Evolutionary conservation across 306 rosid genomes (phyloP).

Genomic region (Cucurbita pepo): DNA sequence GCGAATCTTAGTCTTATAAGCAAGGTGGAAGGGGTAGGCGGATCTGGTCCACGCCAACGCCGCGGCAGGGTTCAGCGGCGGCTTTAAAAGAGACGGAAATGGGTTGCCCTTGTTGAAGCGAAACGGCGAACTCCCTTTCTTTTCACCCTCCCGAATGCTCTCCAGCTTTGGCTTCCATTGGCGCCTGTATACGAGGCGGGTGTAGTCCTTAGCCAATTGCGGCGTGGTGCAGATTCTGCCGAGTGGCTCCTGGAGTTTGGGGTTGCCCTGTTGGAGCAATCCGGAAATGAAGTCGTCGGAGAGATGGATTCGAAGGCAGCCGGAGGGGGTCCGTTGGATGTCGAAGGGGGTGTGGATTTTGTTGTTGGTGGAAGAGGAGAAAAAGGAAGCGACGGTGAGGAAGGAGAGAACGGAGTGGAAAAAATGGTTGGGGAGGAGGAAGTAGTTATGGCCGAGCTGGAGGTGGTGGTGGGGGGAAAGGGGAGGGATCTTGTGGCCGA

Average conservation of each 20-base stretch:
- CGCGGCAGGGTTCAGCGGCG: too few relatives aligned
- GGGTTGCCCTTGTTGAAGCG: constrained; percentile 12
- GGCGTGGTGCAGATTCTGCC: too few relatives aligned
- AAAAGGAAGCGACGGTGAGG: constrained; percentile 22
- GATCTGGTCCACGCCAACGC: too few relatives aligned
- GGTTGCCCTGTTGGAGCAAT: neutral
- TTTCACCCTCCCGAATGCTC: too few relatives aligned
- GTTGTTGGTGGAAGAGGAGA: neutral
- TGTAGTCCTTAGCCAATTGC: too few relatives aligned
- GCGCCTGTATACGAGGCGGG: too few relatives aligned
- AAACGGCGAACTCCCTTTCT: constrained; percentile 3
- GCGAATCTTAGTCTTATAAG: too few relatives aligned
- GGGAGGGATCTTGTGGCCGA: constrained; percentile 32
- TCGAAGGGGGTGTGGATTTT: constrained; percentile 8
- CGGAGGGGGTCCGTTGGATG: constrained; percentile 18
- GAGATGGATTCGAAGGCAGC: constrained; percentile 16
- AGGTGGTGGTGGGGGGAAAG: constrained; percentile 21
- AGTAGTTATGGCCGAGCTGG: constrained; percentile 25
- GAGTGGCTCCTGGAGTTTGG: too few relatives aligned
- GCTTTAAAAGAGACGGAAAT: neutral
- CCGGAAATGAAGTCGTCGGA: constrained; percentile 34
- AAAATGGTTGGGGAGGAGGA: constrained; percentile 21
- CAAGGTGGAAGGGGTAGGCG: too few relatives aligned
- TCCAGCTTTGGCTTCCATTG: too few relatives aligned
- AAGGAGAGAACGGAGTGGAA: constrained; percentile 27